A percentile compares a stretch with the other conserved stretches of the same genome.
These are phyloP conservation scores for Phytophthora ramorum DNA, from an alignment of 352 stramenopile genomes.

Conservation along the genomic window DNA sequence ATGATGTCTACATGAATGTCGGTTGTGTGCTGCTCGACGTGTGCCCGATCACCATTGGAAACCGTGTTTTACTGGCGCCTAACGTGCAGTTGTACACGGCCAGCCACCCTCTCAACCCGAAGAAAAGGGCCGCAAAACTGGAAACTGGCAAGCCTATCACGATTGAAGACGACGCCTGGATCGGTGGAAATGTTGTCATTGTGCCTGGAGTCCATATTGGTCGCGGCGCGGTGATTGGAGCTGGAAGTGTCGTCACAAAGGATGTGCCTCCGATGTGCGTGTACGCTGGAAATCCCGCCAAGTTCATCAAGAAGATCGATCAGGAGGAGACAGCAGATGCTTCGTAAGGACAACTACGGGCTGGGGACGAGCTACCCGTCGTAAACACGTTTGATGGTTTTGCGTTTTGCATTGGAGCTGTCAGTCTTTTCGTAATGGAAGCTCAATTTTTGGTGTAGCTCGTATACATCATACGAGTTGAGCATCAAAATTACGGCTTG, in stretches of 20 bases:
- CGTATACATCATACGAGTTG: too few species aligned
- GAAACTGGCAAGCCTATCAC: conserved; percentile 68
- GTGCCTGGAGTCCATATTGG: conserved; percentile 70
- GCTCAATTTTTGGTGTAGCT: too few species aligned
- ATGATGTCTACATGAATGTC: conserved; percentile 90
- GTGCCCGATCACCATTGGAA: conserved; percentile 78
- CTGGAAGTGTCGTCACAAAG: conserved; percentile 82
- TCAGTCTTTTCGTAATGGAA: too few species aligned
- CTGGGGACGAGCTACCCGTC: too few species aligned
- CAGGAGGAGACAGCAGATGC: too few species aligned
- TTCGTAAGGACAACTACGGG: too few species aligned
- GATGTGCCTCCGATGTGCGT: conserved; percentile 71
- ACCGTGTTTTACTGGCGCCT: conserved; percentile 75
- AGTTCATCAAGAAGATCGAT: conserved; percentile 72
- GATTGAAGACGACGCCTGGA: conserved; percentile 88
- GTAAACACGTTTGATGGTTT: too few species aligned
- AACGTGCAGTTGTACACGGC: conserved; percentile 85
- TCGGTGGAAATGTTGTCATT: conserved; percentile 77
- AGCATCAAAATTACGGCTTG: too few species aligned
- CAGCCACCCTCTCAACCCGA: too few species aligned
- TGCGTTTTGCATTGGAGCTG: too few species aligned
- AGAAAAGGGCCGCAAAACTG: too few species aligned
- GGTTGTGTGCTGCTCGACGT: conserved; percentile 88
- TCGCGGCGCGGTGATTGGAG: conserved; percentile 61
- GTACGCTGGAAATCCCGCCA: conserved; percentile 73